Percentiles rank a stretch among this genome's conserved stretches.
phyloP scores from a whole-genome alignment of 2,329 filamentous ascomycete genomes.

The Simplicillium aogashimaense region DNA sequence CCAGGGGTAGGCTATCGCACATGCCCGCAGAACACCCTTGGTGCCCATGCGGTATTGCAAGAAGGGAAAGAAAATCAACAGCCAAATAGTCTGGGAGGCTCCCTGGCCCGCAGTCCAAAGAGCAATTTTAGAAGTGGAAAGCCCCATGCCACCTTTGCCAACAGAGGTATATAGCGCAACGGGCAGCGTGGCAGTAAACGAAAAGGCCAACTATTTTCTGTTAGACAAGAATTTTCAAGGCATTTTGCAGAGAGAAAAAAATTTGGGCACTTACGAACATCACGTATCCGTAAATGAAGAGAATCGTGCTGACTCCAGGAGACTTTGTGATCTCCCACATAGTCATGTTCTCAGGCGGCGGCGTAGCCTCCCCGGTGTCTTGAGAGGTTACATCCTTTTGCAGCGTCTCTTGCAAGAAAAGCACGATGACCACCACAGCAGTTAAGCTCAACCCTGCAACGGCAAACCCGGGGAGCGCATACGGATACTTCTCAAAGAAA shows the following conservation, averaged over 20 bases:
- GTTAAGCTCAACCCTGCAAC: conserved; percentile 45
- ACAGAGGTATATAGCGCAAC: conserved; percentile 59
- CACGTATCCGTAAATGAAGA: conserved; percentile 55
- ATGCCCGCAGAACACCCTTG: conserved; percentile 50
- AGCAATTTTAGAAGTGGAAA: conserved; percentile 54
- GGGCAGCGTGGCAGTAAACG: conserved; percentile 61
- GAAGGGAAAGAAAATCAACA: conserved; percentile 58
- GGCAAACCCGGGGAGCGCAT: conserved; percentile 42
- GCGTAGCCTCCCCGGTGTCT: too few relatives aligned
- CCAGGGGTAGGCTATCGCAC: conserved; percentile 46
- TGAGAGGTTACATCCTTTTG: conserved; percentile 10
- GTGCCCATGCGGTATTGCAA: conserved; percentile 59
- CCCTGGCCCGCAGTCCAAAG: conserved; percentile 55
- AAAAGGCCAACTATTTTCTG: conserved; percentile 24
- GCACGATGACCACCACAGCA: conserved; percentile 35
- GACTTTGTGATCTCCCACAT: conserved; percentile 39
- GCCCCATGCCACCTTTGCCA: conserved; percentile 53
- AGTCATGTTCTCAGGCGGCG: conserved; percentile 8
- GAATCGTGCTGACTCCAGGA: conserved; percentile 56
- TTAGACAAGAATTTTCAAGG: conserved; percentile 12
- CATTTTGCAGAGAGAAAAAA: too few relatives aligned
- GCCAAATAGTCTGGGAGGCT: conserved; percentile 58
- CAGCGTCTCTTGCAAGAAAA: conserved; percentile 57
- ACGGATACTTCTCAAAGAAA: conserved; percentile 42
- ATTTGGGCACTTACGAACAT: conserved; percentile 50